phyloP scores from a whole-genome alignment of 106 monocot genomes.

The Dioscorea dumetorum region DNA sequence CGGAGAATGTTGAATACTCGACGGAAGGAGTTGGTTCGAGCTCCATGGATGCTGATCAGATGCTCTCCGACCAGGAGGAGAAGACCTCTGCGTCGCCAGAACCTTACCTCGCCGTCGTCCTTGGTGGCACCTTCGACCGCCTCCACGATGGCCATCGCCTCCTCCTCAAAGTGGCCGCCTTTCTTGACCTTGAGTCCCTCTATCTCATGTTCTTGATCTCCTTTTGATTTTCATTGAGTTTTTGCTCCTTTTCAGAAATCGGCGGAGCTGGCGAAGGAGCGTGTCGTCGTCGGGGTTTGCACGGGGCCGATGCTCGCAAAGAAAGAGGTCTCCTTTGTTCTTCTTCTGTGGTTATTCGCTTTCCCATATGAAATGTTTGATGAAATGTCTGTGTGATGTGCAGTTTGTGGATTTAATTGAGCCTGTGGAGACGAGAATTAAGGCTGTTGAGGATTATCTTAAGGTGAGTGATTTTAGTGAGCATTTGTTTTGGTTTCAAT shows the following conservation, averaged over 20 bases:
- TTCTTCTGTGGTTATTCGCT: not conserved
- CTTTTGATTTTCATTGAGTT: not conserved
- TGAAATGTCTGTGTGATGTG: not conserved
- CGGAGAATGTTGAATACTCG: no score
- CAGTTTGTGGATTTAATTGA: constrained; percentile 55
- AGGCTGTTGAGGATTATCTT: constrained; percentile 60
- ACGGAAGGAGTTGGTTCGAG: no score
- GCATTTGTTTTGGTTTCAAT: no score
- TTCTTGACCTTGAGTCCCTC: no score
- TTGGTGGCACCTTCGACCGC: constrained; percentile 49
- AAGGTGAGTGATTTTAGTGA: constrained; percentile 27
- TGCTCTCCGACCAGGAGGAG: no score
- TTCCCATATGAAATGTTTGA: no score
- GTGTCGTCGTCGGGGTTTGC: constrained; percentile 63
- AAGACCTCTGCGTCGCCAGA: no score
- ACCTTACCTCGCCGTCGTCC: constrained; percentile 26
- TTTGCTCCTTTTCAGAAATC: constrained; percentile 30
- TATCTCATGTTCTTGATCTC: not conserved
- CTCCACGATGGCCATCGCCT: constrained; percentile 39
- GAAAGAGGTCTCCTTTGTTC: constrained; percentile 29
- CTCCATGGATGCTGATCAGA: no score
- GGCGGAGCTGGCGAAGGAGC: constrained; percentile 47
- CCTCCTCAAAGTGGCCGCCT: constrained; percentile 27
- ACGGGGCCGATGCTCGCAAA: constrained; percentile 53
- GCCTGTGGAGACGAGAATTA: constrained; percentile 47